Percentiles rank a stretch among this genome's conserved stretches.
Conservation (phyloP, 179 eudicot genomes). For the Spergularia azorica region DNA sequence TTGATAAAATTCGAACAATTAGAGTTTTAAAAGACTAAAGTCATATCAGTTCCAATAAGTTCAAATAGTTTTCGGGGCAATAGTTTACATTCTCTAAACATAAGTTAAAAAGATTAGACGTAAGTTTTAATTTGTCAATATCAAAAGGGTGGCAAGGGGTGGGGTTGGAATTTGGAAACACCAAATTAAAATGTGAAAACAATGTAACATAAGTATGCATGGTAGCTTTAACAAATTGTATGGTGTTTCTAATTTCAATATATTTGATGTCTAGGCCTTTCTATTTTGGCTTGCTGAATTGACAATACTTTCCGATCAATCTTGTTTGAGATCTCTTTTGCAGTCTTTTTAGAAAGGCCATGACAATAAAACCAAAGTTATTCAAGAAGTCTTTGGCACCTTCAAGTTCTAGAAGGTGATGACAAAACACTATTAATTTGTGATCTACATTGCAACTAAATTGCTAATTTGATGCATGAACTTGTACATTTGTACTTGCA, state of each 20-base stretch:
- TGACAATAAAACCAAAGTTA: not conserved
- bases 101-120: too few species aligned
- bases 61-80: too few species aligned
- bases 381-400: not conserved
- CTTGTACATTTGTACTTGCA: not conserved
- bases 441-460: not conserved
- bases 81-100: too few species aligned
- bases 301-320: too few species aligned
- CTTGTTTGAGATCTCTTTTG: not conserved
- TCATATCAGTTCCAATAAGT: too few species aligned
- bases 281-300: not conserved
- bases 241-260: not conserved
- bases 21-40: too few species aligned
- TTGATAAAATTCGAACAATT: too few species aligned
- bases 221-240: not conserved
- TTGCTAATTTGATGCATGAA: not conserved
- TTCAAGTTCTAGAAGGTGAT: not conserved
- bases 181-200: too few species aligned
- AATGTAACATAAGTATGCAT: too few species aligned
- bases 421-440: slow-evolving; percentile 1
- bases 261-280: not conserved
- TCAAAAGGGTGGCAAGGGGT: too few species aligned
- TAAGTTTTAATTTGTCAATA: too few species aligned
- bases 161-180: too few species aligned
- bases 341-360: not conserved